A percentile compares a stretch with the other conserved stretches of the same genome.
These are phyloP conservation scores for Penicillium diatomitis DNA, from an alignment of 495 filamentous ascomycete species.

Conservation along the genomic window DNA sequence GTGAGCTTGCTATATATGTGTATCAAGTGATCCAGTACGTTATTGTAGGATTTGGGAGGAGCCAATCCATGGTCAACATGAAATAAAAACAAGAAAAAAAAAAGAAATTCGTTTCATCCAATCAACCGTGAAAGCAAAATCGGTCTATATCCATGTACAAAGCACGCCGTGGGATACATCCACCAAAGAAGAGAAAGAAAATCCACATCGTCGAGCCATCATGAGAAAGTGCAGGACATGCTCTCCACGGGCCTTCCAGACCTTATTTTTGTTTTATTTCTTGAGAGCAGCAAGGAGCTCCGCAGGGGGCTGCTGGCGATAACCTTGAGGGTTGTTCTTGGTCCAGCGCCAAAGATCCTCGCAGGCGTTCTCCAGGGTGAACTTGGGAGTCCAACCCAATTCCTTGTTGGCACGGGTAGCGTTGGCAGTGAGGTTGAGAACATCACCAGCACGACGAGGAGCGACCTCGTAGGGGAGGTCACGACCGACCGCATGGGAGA, in stretches of 20 bases:
- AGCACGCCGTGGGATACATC: conserved; percentile 1
- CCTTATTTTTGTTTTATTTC: conserved; percentile 28
- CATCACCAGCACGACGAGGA: conserved; percentile 75
- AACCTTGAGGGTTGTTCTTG: conserved; percentile 91
- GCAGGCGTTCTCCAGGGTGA: conserved; percentile 85
- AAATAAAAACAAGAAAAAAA: conserved; percentile 4
- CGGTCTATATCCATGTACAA: conserved; percentile 15
- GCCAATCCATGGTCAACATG: not conserved
- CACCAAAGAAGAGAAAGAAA: not conserved
- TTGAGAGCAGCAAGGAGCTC: conserved; percentile 69
- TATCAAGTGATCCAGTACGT: too few relatives aligned
- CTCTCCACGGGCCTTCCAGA: not conserved
- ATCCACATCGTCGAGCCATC: too few relatives aligned
- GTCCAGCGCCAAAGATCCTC: conserved; percentile 93
- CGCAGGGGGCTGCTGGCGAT: conserved; percentile 80
- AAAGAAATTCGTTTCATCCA: conserved; percentile 38
- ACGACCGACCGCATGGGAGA: conserved; percentile 74
- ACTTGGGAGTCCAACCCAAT: conserved; percentile 85
- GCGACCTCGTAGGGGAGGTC: conserved; percentile 83
- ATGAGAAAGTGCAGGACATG: too few relatives aligned
- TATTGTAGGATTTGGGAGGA: too few relatives aligned
- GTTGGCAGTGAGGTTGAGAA: conserved; percentile 90
- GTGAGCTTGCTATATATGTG: too few relatives aligned
- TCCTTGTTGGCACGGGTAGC: conserved; percentile 78
- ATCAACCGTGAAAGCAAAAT: conserved; percentile 13